A percentile compares a stretch with the other conserved stretches of the same genome.
phyloP scores from a whole-genome alignment of 2,329 filamentous ascomycete species.

The Penicillium crustosum region DNA sequence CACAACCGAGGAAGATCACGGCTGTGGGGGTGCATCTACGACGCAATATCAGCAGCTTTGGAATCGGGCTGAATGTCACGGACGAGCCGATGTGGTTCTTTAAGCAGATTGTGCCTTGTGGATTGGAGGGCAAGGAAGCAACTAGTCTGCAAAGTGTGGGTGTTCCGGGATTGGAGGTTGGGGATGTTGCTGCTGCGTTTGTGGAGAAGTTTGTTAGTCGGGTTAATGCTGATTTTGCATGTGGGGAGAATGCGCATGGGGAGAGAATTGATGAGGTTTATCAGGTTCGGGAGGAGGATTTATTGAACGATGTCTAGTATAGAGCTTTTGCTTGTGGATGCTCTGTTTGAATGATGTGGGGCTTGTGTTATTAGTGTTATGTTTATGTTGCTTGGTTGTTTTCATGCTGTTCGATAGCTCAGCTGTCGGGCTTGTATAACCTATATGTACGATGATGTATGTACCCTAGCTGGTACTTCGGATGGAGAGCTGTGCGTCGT shows the following conservation, averaged over 20 bases:
- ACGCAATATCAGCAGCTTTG: slow-evolving; percentile 78
- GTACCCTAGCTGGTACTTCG: neutral
- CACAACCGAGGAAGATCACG: slow-evolving; percentile 67
- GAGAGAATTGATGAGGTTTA: slow-evolving; percentile 44
- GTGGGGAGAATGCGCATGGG: slow-evolving; percentile 28
- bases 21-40: slow-evolving; percentile 90
- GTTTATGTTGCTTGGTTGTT: neutral
- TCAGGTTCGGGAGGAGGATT: slow-evolving; percentile 36
- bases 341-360: neutral
- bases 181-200: slow-evolving; percentile 44
- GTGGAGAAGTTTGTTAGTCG: slow-evolving; percentile 41
- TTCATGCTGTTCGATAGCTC: neutral
- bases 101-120: slow-evolving; percentile 82
- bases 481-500: neutral
- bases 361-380: neutral
- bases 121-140: slow-evolving; percentile 73
- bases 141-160: slow-evolving; percentile 68
- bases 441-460: neutral
- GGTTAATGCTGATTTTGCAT: slow-evolving; percentile 39
- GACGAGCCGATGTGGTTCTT: slow-evolving; percentile 64
- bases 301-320: neutral
- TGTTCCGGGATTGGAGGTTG: slow-evolving; percentile 27
- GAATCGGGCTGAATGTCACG: slow-evolving; percentile 65
- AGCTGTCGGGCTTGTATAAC: neutral
- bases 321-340: neutral